These are phyloP conservation scores for Omphalotus guepiniiformis DNA, from an alignment of 768 basidiomycete species.

Conservation along the genomic window DNA sequence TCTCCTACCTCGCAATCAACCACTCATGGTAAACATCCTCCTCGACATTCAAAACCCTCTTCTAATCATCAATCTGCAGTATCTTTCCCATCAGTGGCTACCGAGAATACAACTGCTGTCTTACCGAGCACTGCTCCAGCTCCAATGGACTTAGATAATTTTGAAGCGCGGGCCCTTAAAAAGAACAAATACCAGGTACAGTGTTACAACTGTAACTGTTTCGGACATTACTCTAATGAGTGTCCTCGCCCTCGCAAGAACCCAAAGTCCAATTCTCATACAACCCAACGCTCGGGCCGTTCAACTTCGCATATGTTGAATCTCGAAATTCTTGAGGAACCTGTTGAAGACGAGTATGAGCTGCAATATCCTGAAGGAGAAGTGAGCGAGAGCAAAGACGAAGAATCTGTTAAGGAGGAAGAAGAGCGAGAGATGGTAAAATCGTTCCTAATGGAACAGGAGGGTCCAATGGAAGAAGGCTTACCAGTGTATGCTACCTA, in stretches of 20 bases:
- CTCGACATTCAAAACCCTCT: neutral
- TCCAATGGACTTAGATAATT: slow-evolving; percentile 10
- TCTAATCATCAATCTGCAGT: neutral
- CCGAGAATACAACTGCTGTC: neutral
- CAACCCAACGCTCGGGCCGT: neutral
- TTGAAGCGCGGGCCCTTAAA: neutral
- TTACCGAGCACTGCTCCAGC: neutral
- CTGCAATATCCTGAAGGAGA: too few relatives aligned
- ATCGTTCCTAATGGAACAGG: neutral
- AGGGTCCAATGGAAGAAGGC: neutral
- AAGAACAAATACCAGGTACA: slow-evolving; percentile 1
- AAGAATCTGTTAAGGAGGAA: too few relatives aligned
- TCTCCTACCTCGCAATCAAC: neutral
- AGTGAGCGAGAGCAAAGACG: too few relatives aligned
- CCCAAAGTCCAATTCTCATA: neutral
- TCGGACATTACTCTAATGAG: slow-evolving; percentile 11
- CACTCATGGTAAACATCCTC: neutral
- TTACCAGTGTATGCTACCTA: slow-evolving; percentile 8
- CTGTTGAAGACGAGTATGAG: neutral
- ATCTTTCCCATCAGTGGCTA: neutral
- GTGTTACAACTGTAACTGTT: slow-evolving; percentile 12
- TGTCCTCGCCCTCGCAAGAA: slow-evolving; percentile 1
- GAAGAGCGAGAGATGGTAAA: too few relatives aligned
- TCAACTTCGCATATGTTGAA: neutral
- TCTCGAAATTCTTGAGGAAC: neutral